Base-by-base conservation (phyloP, 2,329 filamentous ascomycete species). In the Talaromyces sp. region DNA sequence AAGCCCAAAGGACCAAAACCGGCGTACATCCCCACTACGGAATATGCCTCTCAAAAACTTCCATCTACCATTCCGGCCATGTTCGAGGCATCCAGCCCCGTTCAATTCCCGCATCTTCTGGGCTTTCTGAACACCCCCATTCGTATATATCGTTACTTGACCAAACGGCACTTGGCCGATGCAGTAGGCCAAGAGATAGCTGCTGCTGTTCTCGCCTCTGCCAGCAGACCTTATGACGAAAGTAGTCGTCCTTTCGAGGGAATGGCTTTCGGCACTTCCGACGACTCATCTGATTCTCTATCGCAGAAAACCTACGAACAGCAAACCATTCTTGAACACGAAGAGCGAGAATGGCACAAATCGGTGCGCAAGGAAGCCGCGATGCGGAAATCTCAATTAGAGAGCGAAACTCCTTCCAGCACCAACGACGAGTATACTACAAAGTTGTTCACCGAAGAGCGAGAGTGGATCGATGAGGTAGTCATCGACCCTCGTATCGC, bases 71-170 rank as follows among this genome's bases (percentile, higher is more conserved):
- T 89, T 50, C 93, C 93, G 3, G 70, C 80, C 64, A 84, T 88
- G 62, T 86, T 99, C 69, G 84, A 87, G 41, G 91, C 91, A 50
- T 87, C 89, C 6, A 80, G 84, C 26, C 82, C 89, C 14, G 83
- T 99, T 62, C 81, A 85, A 49, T 90, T 96, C 74, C 93, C 93
- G 0, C 93, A 98, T 73, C 84, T 97, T 61, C 88, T 99, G 31
- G 95, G 95, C 62, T 96, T 99, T 80, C 80, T 90, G 64, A 93
- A 95, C 78, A 97, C 93, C 2, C 90, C 92, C 0, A 89, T 87
- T 65, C 88, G 95, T 62, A 82, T 98, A 63, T 89, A 89, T 70
- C 89, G 95, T 65, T 99, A 93, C 82, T 81, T 99, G 63, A 96
- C 89, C 73, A 88, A 75, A 63, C 89, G 95, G 58, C 78, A 85